Conservation (phyloP, 768 basidiomycete species). For the Tephrocybe rancida region DNA sequence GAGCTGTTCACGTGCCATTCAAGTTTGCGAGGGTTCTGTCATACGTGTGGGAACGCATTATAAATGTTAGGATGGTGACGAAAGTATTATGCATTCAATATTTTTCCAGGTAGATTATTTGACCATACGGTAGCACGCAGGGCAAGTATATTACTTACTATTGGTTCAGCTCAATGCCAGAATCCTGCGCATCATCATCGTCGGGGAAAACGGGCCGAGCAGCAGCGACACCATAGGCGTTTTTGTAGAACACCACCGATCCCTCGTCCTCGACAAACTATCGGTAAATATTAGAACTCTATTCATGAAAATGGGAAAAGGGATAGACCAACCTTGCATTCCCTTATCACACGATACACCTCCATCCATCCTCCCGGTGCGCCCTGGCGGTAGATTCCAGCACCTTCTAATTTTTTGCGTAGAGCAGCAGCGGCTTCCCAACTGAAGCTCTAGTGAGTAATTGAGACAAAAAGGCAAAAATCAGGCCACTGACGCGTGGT, state of each 20-base stretch:
- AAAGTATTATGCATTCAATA: no score
- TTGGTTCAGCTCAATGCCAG: constrained; percentile 56
- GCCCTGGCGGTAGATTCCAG: constrained; percentile 57
- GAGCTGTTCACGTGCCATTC: no score
- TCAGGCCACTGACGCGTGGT: constrained; percentile 51
- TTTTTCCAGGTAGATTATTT: no score
- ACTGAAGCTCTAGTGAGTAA: constrained; percentile 41
- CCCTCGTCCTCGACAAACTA: constrained; percentile 84
- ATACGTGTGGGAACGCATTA: no score
- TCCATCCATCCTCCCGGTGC: constrained; percentile 66
- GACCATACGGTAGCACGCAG: no score
- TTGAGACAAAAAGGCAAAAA: constrained; percentile 10
- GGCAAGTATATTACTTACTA: constrained; percentile 7
- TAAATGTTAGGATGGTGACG: no score
- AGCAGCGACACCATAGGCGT: constrained; percentile 65
- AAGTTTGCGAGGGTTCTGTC: no score
- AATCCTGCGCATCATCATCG: constrained; percentile 47
- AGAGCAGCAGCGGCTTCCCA: constrained; percentile 86
- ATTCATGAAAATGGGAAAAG: background rate
- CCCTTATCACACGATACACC: constrained; percentile 61
- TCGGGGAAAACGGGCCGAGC: constrained; percentile 55
- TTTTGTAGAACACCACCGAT: constrained; percentile 77
- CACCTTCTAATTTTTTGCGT: constrained; percentile 60
- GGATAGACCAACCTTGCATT: constrained; percentile 54
- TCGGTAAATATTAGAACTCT: background rate